Evolutionary conservation across 495 filamentous ascomycete species (phyloP).

Genomic region (Neurospora terricola): DNA sequence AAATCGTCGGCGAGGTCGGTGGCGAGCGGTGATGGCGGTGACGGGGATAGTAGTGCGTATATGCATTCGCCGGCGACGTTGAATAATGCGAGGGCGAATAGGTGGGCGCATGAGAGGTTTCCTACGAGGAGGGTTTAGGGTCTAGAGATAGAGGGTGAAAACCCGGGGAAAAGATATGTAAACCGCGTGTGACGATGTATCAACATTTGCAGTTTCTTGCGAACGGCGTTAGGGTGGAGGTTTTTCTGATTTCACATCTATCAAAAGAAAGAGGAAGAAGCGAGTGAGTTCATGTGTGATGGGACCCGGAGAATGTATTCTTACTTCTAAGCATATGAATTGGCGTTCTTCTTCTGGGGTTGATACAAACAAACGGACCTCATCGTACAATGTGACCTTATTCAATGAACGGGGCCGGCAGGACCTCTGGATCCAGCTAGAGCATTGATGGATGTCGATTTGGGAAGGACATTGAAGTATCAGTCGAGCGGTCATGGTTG

Average conservation of each 20-base stretch:
- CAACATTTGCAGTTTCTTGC: not conserved
- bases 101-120: constrained; percentile 32
- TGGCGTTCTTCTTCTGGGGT: not conserved
- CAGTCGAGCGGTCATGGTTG: no score
- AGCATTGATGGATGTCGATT: no score
- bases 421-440: no score
- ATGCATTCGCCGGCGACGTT: constrained; percentile 17
- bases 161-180: no score
- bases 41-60: not conserved
- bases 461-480: no score
- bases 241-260: not conserved
- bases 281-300: not conserved
- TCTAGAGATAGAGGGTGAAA: not conserved
- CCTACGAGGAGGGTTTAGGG: constrained; percentile 13
- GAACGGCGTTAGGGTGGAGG: not conserved
- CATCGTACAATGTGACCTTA: no score
- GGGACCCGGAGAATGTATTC: not conserved
- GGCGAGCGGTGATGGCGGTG: not conserved
- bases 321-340: not conserved
- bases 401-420: no score
- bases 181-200: not conserved
- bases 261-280: not conserved
- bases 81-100: constrained; percentile 15
- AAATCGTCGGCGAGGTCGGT: not conserved
- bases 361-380: not conserved